These are phyloP conservation scores for Talaromyces liani DNA, from an alignment of 495 filamentous ascomycete genomes.

Conservation along the genomic window DNA sequence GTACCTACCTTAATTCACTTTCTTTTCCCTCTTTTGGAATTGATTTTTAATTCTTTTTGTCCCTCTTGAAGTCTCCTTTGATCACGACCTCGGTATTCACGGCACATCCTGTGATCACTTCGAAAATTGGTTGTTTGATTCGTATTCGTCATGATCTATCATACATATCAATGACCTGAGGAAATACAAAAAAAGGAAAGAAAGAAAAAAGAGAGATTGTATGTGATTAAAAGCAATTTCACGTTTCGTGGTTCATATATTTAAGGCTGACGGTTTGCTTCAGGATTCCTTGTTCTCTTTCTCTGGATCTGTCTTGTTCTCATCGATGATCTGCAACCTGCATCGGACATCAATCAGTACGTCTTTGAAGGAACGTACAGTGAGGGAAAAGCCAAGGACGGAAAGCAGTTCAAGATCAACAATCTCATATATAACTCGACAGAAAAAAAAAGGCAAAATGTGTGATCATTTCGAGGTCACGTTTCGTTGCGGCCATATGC, in stretches of 20 bases:
- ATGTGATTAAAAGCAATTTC: neutral
- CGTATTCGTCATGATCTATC: neutral
- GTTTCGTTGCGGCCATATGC: slow-evolving; percentile 43
- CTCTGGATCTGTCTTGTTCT: neutral
- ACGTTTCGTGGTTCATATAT: neutral
- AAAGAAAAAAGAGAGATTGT: neutral
- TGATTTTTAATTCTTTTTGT: neutral
- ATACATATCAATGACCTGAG: neutral
- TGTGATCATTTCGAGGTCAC: slow-evolving; percentile 49
- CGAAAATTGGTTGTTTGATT: neutral
- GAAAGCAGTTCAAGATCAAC: neutral
- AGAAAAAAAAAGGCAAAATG: slow-evolving; percentile 23
- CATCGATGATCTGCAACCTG: neutral
- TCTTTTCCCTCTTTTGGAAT: neutral
- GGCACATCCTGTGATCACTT: neutral
- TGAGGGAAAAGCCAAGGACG: neutral
- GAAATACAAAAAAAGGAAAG: neutral
- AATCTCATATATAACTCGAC: neutral
- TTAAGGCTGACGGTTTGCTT: neutral
- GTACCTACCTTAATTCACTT: neutral
- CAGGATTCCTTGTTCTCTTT: neutral
- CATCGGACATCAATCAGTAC: neutral
- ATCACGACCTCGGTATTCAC: neutral
- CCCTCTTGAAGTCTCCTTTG: neutral
- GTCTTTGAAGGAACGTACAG: neutral